Conservation (phyloP, 306 rosid genomes). For the Crotalaria pallida region DNA sequence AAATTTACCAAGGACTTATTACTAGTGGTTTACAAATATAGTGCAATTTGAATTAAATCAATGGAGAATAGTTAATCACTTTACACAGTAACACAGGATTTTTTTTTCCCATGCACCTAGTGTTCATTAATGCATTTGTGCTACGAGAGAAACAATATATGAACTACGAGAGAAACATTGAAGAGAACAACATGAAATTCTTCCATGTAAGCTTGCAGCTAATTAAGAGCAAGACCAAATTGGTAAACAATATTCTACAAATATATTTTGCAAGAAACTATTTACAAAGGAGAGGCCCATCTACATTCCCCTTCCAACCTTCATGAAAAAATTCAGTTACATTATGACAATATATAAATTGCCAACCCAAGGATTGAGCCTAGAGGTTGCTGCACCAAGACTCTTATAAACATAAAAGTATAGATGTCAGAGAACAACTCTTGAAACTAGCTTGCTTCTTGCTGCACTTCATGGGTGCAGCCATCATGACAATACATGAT, state of each 20-base stretch:
- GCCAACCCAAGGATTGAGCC: conserved; percentile 24
- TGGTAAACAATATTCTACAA: conserved; percentile 41
- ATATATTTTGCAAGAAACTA: conserved; percentile 42
- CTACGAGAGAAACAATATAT: too few relatives aligned
- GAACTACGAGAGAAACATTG: too few relatives aligned
- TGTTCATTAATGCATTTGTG: too few relatives aligned
- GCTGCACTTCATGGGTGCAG: conserved; percentile 4
- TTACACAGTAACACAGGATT: too few relatives aligned
- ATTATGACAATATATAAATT: conserved; percentile 10
- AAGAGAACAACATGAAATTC: background rate
- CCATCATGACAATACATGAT: background rate
- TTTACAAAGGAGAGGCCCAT: conserved; percentile 54
- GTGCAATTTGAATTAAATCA: too few relatives aligned
- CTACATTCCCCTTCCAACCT: conserved; percentile 30
- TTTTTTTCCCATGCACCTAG: too few relatives aligned
- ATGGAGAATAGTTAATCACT: too few relatives aligned
- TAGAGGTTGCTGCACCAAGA: conserved; percentile 17
- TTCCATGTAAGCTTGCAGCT: background rate
- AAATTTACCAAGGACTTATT: too few relatives aligned
- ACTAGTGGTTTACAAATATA: too few relatives aligned
- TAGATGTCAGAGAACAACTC: conserved; percentile 17
- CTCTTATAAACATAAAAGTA: conserved; percentile 25
- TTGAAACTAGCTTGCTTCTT: background rate
- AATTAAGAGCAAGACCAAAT: conserved; percentile 28
- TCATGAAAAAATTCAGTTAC: conserved; percentile 25